Evolutionary conservation across 2,329 filamentous ascomycete genomes (phyloP).

Genomic region (Scedosporium minutisporum): DNA sequence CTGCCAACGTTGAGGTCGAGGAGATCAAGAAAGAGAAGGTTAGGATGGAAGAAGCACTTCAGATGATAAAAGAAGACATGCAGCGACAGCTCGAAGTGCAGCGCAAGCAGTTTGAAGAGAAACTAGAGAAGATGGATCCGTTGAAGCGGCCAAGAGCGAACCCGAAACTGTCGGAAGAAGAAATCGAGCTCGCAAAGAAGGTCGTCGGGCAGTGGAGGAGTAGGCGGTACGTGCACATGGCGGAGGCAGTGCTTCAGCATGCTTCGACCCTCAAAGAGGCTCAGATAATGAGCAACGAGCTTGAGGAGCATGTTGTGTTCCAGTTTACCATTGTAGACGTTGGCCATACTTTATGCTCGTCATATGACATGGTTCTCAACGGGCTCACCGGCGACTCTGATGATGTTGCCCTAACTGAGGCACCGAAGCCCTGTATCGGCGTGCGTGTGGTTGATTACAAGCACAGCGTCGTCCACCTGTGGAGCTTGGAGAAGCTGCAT

Average conservation of each 20-base stretch:
- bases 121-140: constrained; percentile 66
- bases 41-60: constrained; percentile 74
- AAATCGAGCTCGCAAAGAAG: constrained; percentile 59
- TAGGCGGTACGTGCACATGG: constrained; percentile 86
- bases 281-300: constrained; percentile 93
- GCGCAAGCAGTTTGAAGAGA: constrained; percentile 73
- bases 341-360: constrained; percentile 82
- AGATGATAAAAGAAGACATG: constrained; percentile 76
- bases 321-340: constrained; percentile 88
- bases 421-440: constrained; percentile 81
- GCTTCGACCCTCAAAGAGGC: constrained; percentile 87
- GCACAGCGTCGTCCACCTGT: constrained; percentile 75
- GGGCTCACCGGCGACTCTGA: constrained; percentile 78
- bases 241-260: constrained; percentile 80
- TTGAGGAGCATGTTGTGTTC: constrained; percentile 87
- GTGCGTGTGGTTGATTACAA: constrained; percentile 88
- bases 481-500: constrained; percentile 89
- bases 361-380: constrained; percentile 93
- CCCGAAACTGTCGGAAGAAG: constrained; percentile 58
- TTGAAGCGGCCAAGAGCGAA: constrained; percentile 51
- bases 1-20: constrained; percentile 67
- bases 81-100: constrained; percentile 76
- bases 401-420: constrained; percentile 69
- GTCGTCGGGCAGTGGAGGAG: constrained; percentile 68
- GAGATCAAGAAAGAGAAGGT: constrained; percentile 75